These are phyloP conservation scores for Posidonia australis DNA, from an alignment of 106 monocot species.

Conservation along the genomic window DNA sequence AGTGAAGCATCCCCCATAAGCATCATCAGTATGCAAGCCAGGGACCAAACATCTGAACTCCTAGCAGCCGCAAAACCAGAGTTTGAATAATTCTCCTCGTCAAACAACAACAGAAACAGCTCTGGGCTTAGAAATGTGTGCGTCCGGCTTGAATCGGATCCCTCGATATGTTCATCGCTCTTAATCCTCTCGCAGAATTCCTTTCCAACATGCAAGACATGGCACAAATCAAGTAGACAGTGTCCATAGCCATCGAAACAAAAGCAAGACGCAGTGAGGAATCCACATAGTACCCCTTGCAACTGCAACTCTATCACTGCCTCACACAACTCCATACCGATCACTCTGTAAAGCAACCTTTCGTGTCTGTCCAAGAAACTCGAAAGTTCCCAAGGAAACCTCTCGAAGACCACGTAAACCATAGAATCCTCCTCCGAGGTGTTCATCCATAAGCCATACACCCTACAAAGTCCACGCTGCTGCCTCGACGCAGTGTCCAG, in stretches of 20 bases:
- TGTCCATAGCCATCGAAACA: conserved; percentile 53
- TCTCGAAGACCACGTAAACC: conserved; percentile 57
- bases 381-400: conserved; percentile 12
- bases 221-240: conserved; percentile 57
- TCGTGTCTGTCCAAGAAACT: conserved; percentile 6
- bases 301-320: conserved; percentile 50
- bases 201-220: conserved; percentile 30
- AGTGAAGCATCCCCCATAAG: conserved; percentile 29
- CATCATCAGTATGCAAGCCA: conserved; percentile 47
- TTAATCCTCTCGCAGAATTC: conserved; percentile 16
- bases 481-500: conserved; percentile 27
- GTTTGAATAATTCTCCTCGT: background rate
- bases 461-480: conserved; percentile 35
- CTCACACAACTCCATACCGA: conserved; percentile 65
- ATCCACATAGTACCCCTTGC: conserved; percentile 52
- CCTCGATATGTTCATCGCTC: background rate
- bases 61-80: conserved; percentile 19
- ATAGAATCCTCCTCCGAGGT: conserved; percentile 16
- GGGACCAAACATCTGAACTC: conserved; percentile 77
- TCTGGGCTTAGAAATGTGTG: conserved; percentile 41
- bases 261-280: conserved; percentile 42
- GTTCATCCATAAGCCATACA: conserved; percentile 76
- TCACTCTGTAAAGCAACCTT: background rate
- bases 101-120: conserved; percentile 20
- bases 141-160: background rate